Evolutionary conservation across 805 yeast genomes (phyloP).

Genomic region (Candida nemodendra): DNA sequence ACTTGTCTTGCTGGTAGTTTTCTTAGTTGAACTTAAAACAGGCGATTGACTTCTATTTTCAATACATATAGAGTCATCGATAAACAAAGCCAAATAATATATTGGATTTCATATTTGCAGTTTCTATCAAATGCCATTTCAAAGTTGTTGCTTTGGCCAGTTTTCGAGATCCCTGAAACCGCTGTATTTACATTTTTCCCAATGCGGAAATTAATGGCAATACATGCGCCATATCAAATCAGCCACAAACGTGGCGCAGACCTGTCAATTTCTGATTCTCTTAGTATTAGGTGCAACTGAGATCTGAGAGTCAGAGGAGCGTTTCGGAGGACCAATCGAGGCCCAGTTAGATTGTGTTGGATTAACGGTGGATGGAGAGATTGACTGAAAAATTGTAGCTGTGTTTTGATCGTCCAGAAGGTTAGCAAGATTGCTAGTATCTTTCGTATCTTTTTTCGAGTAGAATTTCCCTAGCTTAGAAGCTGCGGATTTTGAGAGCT

Average conservation of each 20-base stretch:
- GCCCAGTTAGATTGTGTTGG: no score
- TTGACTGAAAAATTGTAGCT: neutral
- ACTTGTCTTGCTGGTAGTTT: no score
- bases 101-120: neutral
- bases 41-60: no score
- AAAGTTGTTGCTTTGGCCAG: conserved; percentile 3
- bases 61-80: no score
- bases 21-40: no score
- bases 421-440: conserved; percentile 14
- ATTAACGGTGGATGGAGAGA: no score
- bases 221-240: no score
- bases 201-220: conserved; percentile 2
- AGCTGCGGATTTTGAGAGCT: conserved; percentile 14
- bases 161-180: conserved; percentile 2
- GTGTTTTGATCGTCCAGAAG: conserved; percentile 10
- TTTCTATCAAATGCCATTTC: neutral
- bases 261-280: conserved; percentile 1
- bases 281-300: conserved; percentile 48
- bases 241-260: no score
- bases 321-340: neutral
- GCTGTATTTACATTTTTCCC: conserved; percentile 8
- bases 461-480: conserved; percentile 13
- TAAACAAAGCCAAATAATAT: no score
- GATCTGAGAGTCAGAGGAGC: conserved; percentile 44
- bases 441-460: conserved; percentile 19